Conservation (phyloP, 129 eudicot genomes). For the Artemisia tridentata region DNA sequence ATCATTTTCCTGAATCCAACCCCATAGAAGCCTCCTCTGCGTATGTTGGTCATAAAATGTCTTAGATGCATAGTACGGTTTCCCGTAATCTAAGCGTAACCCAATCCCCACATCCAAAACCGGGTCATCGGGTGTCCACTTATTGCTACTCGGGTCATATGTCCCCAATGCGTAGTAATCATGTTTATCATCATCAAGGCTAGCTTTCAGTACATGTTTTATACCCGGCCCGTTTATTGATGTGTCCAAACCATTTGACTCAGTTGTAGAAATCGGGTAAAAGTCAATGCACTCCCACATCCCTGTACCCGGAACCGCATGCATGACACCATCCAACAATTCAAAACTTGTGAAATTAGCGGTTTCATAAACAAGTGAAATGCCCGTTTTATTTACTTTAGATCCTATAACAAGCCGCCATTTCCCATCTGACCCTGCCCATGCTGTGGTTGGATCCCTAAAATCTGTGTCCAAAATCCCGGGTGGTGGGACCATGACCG, state of each 20-base stretch:
- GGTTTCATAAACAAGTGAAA: conserved; percentile 56
- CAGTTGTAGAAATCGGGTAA: conserved; percentile 58
- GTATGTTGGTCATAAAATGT: conserved; percentile 58
- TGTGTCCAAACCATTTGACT: conserved; percentile 52
- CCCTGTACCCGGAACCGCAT: conserved; percentile 73
- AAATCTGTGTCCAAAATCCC: conserved; percentile 54
- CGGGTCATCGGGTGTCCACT: conserved; percentile 74
- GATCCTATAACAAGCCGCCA: conserved; percentile 68
- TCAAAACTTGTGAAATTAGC: conserved; percentile 46
- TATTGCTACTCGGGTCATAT: conserved; percentile 41
- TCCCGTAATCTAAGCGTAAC: conserved; percentile 60
- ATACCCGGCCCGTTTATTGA: conserved; percentile 55
- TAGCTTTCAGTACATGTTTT: conserved; percentile 68
- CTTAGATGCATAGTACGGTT: conserved; percentile 63
- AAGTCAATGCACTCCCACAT: conserved; percentile 93
- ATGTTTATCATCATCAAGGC: conserved; percentile 53
- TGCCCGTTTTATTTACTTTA: conserved; percentile 50
- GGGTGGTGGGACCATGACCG: conserved; percentile 64
- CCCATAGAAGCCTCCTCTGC: conserved; percentile 62
- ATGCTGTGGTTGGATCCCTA: conserved; percentile 75
- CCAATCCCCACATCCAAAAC: conserved; percentile 70
- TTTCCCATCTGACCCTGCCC: conserved; percentile 52
- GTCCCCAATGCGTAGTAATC: conserved; percentile 74
- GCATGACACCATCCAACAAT: conserved; percentile 47
- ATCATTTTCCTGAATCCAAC: conserved; percentile 67